phyloP scores from a whole-genome alignment of 1,139 yeast genomes.

The Suhomyces guaymorum region DNA sequence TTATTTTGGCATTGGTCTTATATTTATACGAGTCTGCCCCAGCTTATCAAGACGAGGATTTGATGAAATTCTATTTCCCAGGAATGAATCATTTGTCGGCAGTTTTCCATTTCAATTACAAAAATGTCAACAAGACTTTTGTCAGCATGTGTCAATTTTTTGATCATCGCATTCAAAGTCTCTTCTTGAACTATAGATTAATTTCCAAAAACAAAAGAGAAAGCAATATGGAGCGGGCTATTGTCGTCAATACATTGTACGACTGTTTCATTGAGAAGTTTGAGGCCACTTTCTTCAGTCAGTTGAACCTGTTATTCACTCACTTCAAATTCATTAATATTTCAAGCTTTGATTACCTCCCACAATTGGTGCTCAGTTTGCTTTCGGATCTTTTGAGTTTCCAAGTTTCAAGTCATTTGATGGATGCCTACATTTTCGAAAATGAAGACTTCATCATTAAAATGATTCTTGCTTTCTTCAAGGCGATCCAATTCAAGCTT shows the following conservation, averaged over 20 bases:
- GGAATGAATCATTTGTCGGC: constrained; percentile 41
- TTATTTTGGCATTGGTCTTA: constrained; percentile 27
- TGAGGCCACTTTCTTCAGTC: constrained; percentile 44
- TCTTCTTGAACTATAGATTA: constrained; percentile 20
- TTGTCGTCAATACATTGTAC: constrained; percentile 13
- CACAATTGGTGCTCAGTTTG: constrained; percentile 22
- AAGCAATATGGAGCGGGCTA: constrained; percentile 5
- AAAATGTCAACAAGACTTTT: constrained; percentile 41
- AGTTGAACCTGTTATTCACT: constrained; percentile 45
- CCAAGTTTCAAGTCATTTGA: constrained; percentile 32
- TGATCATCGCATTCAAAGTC: constrained; percentile 31
- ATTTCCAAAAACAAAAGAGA: constrained; percentile 5
- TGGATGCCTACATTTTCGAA: constrained; percentile 65
- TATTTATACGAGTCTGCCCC: constrained; percentile 20
- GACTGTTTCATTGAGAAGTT: constrained; percentile 39
- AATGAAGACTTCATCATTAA: constrained; percentile 48
- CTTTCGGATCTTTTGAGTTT: constrained; percentile 26
- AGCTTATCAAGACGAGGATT: constrained; percentile 10
- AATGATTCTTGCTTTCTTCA: constrained; percentile 49
- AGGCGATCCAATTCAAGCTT: constrained; percentile 50
- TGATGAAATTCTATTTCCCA: constrained; percentile 21
- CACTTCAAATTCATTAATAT: constrained; percentile 51
- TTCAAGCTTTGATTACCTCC: constrained; percentile 29
- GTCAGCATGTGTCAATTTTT: constrained; percentile 47
- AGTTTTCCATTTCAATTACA: constrained; percentile 39